Evolutionary conservation across 2,329 filamentous ascomycete species (phyloP), one percentile per base, ranked within the genome.

Genomic region (Ophiostoma montium): DNA sequence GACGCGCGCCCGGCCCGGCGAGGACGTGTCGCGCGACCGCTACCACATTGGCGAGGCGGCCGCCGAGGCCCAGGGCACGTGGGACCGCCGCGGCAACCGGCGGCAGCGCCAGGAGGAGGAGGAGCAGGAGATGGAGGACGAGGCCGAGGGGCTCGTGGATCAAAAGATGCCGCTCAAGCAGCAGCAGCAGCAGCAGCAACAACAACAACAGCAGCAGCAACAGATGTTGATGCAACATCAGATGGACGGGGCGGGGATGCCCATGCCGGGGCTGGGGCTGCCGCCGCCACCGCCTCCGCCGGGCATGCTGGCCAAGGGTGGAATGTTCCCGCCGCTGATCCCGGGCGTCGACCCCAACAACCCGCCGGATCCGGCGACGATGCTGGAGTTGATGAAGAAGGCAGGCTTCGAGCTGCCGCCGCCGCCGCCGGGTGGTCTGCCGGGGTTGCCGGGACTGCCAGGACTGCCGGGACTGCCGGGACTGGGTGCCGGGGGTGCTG

Each of bases 1-100:
- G 92, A 88, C 89, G 3, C 82, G 92, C 38, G 79, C 87, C 15
- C 74, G 92, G 44, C 92, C 92, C 2, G 92, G 92, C 45, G 81
- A 84, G 46, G 84, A 84, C 48, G 84, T 84, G 58, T 76, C 86
- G 65, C 88, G 89, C 60, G 92, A 98, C 66, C 79, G 88, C 51
- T 95, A 94, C 64, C 92, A 98, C 62, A 92, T 96, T 54, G 92
- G 92, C 45, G 89, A 95, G 65, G 81, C 86, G 8, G 89, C 88
- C 0, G 90, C 90, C 23, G 89, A 95, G 67, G 88, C 87, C 0
- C 85, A 92, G 63, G 92, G 92, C n/a, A 95, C 89, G 1, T 95
- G 85, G 78, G 88, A 89, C 61, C 79, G 86, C 30, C 81, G 85
- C 35, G 82, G 84, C 51, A 80, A 84, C 50, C 79, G 84, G 31